Percentiles rank a stretch among this genome's conserved stretches.
Conservation (phyloP, 257 asterid genomes). For the Nicotiana otophora region DNA sequence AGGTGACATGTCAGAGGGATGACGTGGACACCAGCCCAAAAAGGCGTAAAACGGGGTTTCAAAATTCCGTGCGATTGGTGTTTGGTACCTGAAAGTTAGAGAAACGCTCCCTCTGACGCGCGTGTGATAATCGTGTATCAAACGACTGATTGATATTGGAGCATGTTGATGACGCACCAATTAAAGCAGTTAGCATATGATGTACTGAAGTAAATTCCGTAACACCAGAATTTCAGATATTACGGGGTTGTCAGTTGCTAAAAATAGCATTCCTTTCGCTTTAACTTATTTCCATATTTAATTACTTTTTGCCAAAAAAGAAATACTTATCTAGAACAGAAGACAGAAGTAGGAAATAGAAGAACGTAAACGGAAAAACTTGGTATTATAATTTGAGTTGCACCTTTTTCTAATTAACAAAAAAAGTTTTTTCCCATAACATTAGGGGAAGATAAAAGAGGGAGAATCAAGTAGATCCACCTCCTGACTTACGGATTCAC, state of each 20-base stretch:
- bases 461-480: too few relatives aligned
- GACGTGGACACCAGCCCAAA: constrained; percentile 15
- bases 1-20: constrained; percentile 11
- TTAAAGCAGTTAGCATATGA: not conserved
- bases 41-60: constrained; percentile 5
- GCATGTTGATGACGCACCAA: not conserved
- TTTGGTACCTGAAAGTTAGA: constrained; percentile 23
- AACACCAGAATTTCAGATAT: not conserved
- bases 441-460: too few relatives aligned
- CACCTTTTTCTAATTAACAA: not conserved
- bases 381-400: not conserved
- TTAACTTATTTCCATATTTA: not conserved
- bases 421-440: too few relatives aligned
- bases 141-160: not conserved
- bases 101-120: not conserved
- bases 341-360: not conserved
- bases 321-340: not conserved
- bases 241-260: constrained; percentile 9
- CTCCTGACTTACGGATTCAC: too few relatives aligned
- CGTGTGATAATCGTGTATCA: not conserved
- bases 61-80: constrained; percentile 2
- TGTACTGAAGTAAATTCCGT: not conserved
- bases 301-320: not conserved
- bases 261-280: constrained; percentile 13
- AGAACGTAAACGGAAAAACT: not conserved